Base-by-base conservation (phyloP, 805 yeast species). In the Soucietia sequanensis region DNA sequence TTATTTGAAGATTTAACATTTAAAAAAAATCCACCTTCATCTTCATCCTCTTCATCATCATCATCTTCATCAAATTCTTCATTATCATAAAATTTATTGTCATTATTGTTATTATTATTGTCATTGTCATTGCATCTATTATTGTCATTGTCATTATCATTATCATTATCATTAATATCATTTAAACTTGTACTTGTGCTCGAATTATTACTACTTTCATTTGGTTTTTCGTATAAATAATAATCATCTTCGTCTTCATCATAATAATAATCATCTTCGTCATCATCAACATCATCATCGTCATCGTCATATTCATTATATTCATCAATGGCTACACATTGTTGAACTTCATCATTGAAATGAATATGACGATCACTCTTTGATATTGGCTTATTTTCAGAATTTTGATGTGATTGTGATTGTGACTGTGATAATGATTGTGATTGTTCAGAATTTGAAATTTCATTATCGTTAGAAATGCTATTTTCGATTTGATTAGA, bases 271-370 rank as follows among this genome's bases (percentile, higher is more conserved):
- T 39, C 43, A 29, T 37, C 38, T 32, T 51, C 53, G 33, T 55
- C 51, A 28, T 52, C 54, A 27, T 63, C 65, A n/a, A 66, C 69
- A 27, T 63, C 69, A 29, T 57, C 54, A n/a, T 62, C 57, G 11
- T 54, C 59, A 32, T 52, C 54, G 34, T 44, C 54, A 30, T 43
- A 48, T 23, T 50, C 61, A 27, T 54, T 56, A 30, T 41, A 52
- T 9, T 53, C 53, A 38, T 74, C 79, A 8, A 90, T 56, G 0
- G 95, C 90, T 42, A 86, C 80, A 60, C 99, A 93, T 60, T 93
- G 99, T 57, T 88, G 90, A 21, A 93, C 99, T 35, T 89, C 79
- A 55, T 88, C 95, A 57, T 84, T 93, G 64, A 93, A 93, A 60
- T 90, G 98, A 42, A 93, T 90, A 48, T 77, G 95, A 41, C 95